These are phyloP conservation scores for Iris macrosiphon DNA, from an alignment of 106 monocot species.

Conservation along the genomic window DNA sequence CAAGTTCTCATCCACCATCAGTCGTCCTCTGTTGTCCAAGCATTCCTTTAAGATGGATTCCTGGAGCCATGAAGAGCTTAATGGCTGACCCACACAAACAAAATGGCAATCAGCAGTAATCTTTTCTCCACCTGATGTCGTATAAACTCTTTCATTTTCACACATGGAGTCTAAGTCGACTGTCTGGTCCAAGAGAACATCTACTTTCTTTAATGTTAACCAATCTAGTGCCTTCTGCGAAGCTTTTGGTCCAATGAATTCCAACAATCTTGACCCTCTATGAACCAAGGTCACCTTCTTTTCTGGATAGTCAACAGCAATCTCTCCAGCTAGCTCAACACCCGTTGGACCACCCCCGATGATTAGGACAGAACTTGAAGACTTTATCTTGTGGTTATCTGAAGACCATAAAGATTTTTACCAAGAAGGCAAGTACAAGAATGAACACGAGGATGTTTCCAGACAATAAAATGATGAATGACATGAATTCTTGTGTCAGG, in stretches of 20 bases:
- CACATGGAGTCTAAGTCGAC: constrained; percentile 12
- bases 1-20: constrained; percentile 34
- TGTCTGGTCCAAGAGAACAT: constrained; percentile 20
- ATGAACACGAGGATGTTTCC: neutral
- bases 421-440: too few species aligned
- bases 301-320: constrained; percentile 28
- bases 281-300: constrained; percentile 34
- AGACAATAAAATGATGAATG: too few species aligned
- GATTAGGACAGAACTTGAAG: constrained; percentile 24
- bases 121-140: constrained; percentile 25
- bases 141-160: constrained; percentile 14
- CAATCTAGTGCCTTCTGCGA: constrained; percentile 21
- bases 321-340: constrained; percentile 38
- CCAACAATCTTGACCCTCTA: constrained; percentile 22
- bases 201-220: constrained; percentile 26
- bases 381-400: constrained; percentile 28
- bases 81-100: constrained; percentile 22
- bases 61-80: constrained; percentile 30
- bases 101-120: constrained; percentile 34
- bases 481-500: too few species aligned
- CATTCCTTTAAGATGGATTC: constrained; percentile 19
- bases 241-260: constrained; percentile 30
- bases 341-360: constrained; percentile 28
- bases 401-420: too few species aligned
- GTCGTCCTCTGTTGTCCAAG: constrained; percentile 18